A percentile compares a stretch with the other conserved stretches of the same genome.
These are phyloP conservation scores for Chlamydomonas urium DNA, from an alignment of 139 green algal species.

Conservation along the genomic window DNA sequence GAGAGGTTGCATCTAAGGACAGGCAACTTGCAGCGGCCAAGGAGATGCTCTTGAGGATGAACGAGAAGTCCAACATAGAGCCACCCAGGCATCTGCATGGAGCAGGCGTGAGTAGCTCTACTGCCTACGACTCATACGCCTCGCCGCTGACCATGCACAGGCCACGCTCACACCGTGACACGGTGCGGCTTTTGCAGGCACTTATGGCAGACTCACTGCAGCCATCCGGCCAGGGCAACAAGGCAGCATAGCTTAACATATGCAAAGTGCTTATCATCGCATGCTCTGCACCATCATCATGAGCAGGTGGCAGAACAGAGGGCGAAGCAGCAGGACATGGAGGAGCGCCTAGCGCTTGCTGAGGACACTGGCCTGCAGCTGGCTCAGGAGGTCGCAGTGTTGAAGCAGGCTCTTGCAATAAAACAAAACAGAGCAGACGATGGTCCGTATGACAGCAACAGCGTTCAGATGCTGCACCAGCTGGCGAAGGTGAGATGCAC, in stretches of 20 bases:
- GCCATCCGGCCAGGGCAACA: not conserved
- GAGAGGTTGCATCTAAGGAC: no score
- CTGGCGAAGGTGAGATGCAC: constrained; percentile 7
- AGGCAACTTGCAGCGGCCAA: no score
- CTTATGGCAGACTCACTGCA: not conserved
- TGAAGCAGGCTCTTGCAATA: not conserved
- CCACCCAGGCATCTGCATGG: no score
- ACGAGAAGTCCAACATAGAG: no score
- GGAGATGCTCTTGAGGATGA: no score
- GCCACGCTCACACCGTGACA: no score
- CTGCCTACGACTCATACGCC: no score
- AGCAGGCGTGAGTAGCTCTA: no score
- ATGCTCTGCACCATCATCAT: no score
- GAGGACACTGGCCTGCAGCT: constrained; percentile 4
- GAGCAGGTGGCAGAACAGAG: not conserved
- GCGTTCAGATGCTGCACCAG: not conserved
- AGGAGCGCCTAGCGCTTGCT: not conserved
- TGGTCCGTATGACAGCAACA: not conserved
- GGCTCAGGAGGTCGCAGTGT: not conserved
- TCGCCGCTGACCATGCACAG: no score
- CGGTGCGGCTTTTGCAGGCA: not conserved
- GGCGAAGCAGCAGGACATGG: not conserved
- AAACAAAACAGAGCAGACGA: not conserved
- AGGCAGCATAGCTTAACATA: not conserved
- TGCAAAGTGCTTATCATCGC: not conserved